Evolutionary conservation across 352 stramenopile genomes (phyloP).

Genomic region (Albugo candida): DNA sequence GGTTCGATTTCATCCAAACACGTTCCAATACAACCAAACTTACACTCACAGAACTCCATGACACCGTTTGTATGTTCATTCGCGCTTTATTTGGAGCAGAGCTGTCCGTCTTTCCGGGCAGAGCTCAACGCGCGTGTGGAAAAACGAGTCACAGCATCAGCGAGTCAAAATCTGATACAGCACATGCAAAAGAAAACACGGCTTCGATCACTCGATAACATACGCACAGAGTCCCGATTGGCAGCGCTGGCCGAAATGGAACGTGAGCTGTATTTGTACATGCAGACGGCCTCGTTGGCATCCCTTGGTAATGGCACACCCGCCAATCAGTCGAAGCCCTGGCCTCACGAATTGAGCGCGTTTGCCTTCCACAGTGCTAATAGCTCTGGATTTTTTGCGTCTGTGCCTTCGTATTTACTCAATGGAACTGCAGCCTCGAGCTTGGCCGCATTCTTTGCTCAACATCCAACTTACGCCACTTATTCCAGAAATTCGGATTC

Average conservation of each 20-base stretch:
- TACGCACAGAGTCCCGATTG: conserved; percentile 37
- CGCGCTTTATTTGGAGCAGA: conserved; percentile 56
- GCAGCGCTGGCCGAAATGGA: conserved; percentile 51
- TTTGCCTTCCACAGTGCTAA: too few species aligned
- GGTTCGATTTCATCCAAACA: conserved; percentile 19
- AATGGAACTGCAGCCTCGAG: too few species aligned
- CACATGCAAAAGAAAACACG: conserved; percentile 76
- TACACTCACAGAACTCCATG: conserved; percentile 31
- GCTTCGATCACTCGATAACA: conserved; percentile 41
- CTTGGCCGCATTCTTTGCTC: too few species aligned
- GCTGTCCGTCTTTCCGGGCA: conserved; percentile 32
- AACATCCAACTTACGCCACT: too few species aligned
- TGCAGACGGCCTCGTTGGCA: conserved; percentile 49
- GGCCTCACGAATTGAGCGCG: too few species aligned
- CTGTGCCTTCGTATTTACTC: too few species aligned
- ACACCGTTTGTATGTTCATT: conserved; percentile 45
- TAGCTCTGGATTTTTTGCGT: too few species aligned
- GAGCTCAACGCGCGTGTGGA: conserved; percentile 57
- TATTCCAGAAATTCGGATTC: too few species aligned
- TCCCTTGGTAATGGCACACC: conserved; percentile 1
- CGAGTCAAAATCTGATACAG: conserved; percentile 49
- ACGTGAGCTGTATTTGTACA: conserved; percentile 44
- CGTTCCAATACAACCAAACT: conserved; percentile 59
- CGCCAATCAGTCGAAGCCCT: too few species aligned
- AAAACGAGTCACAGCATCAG: conserved; percentile 48